Evolutionary conservation across 495 filamentous ascomycete species (phyloP), one percentile per base, ranked within the genome.

Genomic region (Neurospora sp.): DNA sequence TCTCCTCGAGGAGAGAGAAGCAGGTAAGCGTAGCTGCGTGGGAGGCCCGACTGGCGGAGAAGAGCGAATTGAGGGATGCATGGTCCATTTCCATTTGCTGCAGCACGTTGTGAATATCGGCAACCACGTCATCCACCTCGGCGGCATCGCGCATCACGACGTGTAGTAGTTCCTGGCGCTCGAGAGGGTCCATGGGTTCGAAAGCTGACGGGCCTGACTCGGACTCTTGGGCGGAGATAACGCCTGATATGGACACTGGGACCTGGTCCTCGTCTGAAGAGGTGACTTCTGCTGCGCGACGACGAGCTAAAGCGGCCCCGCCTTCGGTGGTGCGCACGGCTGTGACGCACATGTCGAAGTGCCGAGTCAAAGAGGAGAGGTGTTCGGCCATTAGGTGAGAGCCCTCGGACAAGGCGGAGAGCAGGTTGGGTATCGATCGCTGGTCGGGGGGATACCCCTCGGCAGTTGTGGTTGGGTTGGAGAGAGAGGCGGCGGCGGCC

Each of bases 291-390:
- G 86, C 87, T 18, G 85, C 86, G 73, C 84, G 85, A 40, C 84
- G 83, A 42, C 89, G 85, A 45, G 88, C 85, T 45, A 90, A 87
- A 7, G 93, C 93, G 20, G 91, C 91, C 27, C 94, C 94, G 35
- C 94, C 96, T 83, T 98, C 94, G 2, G 95, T 97, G 73, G 95
- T 92, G 75, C 93, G 92, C 39, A 98, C 90, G 0, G 96, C 96
- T 4, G 90, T 94, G 27, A 96, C 93, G 78, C 96, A 99, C 71
- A 96, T 89, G 81, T 99, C 96, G 76, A 97, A 98, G 82, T 99
- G 96, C 16, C 85, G 85, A n/a, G 93, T 94, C 27, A 99, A 85
- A 3, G 91, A 92, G 75, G 95, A 89, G 1, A 99, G 86, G 27
- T 92, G 84, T 69, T 88, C 84, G 39, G 94, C 96, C 91, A 97